Conservation (phyloP, 169 alveolate species). For the Cystoisospora suis region DNA sequence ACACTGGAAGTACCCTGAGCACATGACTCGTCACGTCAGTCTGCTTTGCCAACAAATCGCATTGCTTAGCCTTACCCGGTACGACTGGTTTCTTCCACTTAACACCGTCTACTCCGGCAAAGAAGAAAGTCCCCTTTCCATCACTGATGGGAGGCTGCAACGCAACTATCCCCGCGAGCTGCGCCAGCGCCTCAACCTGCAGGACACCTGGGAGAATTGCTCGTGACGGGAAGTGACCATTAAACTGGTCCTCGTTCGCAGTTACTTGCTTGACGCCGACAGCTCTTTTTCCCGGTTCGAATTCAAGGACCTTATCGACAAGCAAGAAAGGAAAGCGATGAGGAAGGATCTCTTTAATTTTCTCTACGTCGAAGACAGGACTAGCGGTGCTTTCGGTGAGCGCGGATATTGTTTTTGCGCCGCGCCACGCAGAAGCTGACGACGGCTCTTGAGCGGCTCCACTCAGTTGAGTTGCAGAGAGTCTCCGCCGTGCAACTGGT, state of each 20-base stretch:
- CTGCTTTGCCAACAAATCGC: too few relatives aligned
- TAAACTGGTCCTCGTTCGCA: constrained; percentile 71
- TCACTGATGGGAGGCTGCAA: constrained; percentile 68
- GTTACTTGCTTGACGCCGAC: constrained; percentile 74
- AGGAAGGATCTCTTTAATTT: constrained; percentile 68
- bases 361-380: constrained; percentile 62
- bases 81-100: constrained; percentile 75
- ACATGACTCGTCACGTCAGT: too few relatives aligned
- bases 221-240: constrained; percentile 75
- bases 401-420: background rate
- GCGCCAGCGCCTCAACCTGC: constrained; percentile 77
- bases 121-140: constrained; percentile 69
- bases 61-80: constrained; percentile 67
- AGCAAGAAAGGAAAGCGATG: constrained; percentile 76
- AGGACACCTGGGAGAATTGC: constrained; percentile 77
- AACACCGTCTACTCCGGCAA: constrained; percentile 78
- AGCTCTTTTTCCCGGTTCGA: constrained; percentile 68
- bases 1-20: too few relatives aligned
- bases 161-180: constrained; percentile 74
- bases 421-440: background rate
- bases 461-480: background rate
- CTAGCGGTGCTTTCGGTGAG: background rate
- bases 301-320: constrained; percentile 73
- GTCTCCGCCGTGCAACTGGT: background rate
- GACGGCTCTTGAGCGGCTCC: background rate